These are phyloP conservation scores for Cladosporium austrohemisphaericum DNA, from an alignment of 2,329 filamentous ascomycete genomes.

Conservation along the genomic window DNA sequence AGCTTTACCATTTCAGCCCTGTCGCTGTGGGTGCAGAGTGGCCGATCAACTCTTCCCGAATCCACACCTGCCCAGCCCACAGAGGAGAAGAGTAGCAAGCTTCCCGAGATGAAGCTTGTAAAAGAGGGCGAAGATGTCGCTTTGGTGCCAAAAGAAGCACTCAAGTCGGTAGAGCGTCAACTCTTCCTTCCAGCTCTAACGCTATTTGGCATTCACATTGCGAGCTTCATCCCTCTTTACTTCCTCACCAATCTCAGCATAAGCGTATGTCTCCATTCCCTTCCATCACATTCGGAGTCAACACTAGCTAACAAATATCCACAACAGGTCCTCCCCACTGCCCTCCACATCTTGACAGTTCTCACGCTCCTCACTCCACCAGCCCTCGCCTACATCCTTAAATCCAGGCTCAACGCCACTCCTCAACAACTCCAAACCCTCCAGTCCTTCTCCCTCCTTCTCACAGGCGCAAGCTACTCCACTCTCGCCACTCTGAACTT, in stretches of 20 bases:
- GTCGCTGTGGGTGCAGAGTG: conserved; percentile 87
- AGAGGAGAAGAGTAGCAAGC: conserved; percentile 30
- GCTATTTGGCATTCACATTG: conserved; percentile 68
- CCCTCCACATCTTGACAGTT: conserved; percentile 47
- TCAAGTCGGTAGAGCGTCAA: conserved; percentile 55
- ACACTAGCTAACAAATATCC: not conserved
- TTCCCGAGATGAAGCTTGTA: conserved; percentile 34
- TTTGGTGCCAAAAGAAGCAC: conserved; percentile 37
- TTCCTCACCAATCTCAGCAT: conserved; percentile 74
- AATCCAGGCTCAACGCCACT: conserved; percentile 15
- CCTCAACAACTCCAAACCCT: conserved; percentile 71
- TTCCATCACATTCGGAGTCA: conserved; percentile 24
- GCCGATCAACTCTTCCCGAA: conserved; percentile 37
- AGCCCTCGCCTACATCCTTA: conserved; percentile 21
- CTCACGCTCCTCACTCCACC: conserved; percentile 36
- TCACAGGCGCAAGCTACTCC: conserved; percentile 87
- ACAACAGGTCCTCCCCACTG: conserved; percentile 28
- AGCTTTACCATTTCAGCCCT: conserved; percentile 97
- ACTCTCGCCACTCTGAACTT: conserved; percentile 95
- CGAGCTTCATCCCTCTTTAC: conserved; percentile 77
- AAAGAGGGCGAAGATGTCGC: conserved; percentile 34
- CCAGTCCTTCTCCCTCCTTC: conserved; percentile 87
- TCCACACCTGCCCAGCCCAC: conserved; percentile 32
- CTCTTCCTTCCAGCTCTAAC: conserved; percentile 70
- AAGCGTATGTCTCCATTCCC: conserved; percentile 52